Base-by-base conservation (phyloP, 1,139 yeast genomes). In the Pichia sp. region DNA sequence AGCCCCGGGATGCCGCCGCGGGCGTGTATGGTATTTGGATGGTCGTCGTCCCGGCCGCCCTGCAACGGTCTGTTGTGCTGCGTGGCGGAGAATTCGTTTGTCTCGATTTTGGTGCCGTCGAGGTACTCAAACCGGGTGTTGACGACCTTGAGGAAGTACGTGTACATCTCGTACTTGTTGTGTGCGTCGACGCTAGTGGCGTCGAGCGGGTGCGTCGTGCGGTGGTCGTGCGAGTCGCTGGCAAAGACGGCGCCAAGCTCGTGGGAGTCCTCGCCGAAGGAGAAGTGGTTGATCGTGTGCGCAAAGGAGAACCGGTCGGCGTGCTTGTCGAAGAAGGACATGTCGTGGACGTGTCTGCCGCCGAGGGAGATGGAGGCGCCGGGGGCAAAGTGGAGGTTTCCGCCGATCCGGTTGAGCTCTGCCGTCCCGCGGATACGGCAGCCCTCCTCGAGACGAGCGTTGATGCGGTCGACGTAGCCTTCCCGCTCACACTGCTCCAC, bases 311-410 rank as follows among this genome's bases (percentile, higher is more conserved):
- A 77, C 55, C 80, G 80, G 58, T 78, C 79, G 2, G 74, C 73
- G 58, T 75, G 75, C 62, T 80, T 77, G 46, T 74, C 72, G 71
- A 80, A 93, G 56, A 90, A 75, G 6, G 96, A 86, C 58, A 87
- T 71, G 67, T 93, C 99, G 72, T 93, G 99, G 61, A 82, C 77
- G 68, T 93, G 98, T 60, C 77, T 76, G 29, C 81, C 82, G 8
- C 73, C 72, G 49, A 73, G 66, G 53, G 83, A 80, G 59, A 75
- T 77, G 50, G 87, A 81, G 57, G 80, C 83, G 24, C 99, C 99
- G 2, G 99, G 98, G 0, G 97, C 97, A 76, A 93, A 91, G 72
- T 93, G 98, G 62, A 93, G 74, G 67, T 90, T 87, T 45, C 99
- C 99, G 34, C 88, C 83, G 45, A 93, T 88, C 71, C 96, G 82